Conservation (phyloP, 257 asterid genomes). For the Euphrasia confusa region DNA sequence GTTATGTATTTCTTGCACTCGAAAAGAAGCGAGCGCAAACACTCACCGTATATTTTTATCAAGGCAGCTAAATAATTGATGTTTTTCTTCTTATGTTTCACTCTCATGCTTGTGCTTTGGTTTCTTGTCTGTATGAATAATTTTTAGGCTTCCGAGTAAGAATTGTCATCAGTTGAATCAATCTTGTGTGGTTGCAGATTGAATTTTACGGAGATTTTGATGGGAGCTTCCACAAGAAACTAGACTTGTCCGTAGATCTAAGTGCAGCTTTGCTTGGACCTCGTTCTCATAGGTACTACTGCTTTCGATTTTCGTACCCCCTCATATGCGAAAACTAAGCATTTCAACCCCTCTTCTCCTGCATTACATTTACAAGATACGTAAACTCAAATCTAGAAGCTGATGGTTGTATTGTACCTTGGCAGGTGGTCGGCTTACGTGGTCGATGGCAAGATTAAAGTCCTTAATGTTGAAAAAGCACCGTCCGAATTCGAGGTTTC, state of each 20-base stretch:
- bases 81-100: background rate
- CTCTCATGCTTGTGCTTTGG: background rate
- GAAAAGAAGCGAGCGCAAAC: background rate
- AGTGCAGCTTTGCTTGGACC: conserved; percentile 83
- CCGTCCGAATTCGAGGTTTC: conserved; percentile 88
- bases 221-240: conserved; percentile 88
- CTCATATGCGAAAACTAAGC: too few species aligned
- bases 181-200: conserved; percentile 44
- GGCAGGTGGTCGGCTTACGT: conserved; percentile 94
- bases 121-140: background rate
- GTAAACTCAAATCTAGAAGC: background rate
- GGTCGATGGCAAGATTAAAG: conserved; percentile 80
- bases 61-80: background rate
- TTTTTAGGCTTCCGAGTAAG: background rate
- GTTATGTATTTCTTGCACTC: too few species aligned
- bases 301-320: background rate
- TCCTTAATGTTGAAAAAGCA: conserved; percentile 70
- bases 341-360: too few species aligned
- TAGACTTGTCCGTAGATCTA: conserved; percentile 70
- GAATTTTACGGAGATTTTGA: conserved; percentile 97
- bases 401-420: conserved; percentile 4
- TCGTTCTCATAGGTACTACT: conserved; percentile 67
- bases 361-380: background rate
- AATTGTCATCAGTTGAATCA: conserved; percentile 7
- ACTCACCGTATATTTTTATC: background rate